Evolutionary conservation across 2,329 filamentous ascomycete genomes (phyloP), one percentile per base, ranked within the genome.

Genomic region (Fusarium virguliforme): DNA sequence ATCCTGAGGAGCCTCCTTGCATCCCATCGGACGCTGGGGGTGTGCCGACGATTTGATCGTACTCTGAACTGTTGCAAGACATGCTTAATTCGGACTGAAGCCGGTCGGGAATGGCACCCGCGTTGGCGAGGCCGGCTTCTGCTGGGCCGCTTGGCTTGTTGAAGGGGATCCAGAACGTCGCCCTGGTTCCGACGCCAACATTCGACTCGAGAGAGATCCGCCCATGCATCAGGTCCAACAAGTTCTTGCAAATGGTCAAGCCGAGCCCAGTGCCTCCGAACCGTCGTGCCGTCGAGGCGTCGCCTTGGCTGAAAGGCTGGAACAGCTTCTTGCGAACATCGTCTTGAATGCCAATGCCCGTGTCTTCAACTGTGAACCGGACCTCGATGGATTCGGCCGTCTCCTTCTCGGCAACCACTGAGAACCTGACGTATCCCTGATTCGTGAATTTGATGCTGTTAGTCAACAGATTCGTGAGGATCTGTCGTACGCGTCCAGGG

Each of bases 211-310:
- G 82, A 0, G 84, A 85, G 68, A 96, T 95, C n/a, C 87, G 82
- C 7, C 93, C 93, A 64, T 89, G 88, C 93, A 96, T 95, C 28
- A 95, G 81, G 65, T 94, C 91, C 3, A 95, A 86, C 6, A 94
- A 84, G 68, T 94, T 94, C 79, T 95, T 95, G 81, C 90, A 93
- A 72, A 95, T 95, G 2, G 92, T 94, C 67, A 95, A 80, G 0
- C 93, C 93, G 0, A 95, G 82, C 1, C 92, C 93, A 1, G 92
- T 95, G 1, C 93, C 93, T 40, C 92, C 92, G 78, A 94, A 95
- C n/a, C 90, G 87, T 59, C 92, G 85, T 18, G 92, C 92, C 0
- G 93, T 95, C 4, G 92, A 94, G 1, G 92, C 89, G 76, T 95
- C 93, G 5, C 92, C 93, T 79, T 96, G 93, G 67, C 90, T 93